These are phyloP conservation scores for Flaveria ramosissima DNA, from an alignment of 129 eudicot species.

Conservation along the genomic window DNA sequence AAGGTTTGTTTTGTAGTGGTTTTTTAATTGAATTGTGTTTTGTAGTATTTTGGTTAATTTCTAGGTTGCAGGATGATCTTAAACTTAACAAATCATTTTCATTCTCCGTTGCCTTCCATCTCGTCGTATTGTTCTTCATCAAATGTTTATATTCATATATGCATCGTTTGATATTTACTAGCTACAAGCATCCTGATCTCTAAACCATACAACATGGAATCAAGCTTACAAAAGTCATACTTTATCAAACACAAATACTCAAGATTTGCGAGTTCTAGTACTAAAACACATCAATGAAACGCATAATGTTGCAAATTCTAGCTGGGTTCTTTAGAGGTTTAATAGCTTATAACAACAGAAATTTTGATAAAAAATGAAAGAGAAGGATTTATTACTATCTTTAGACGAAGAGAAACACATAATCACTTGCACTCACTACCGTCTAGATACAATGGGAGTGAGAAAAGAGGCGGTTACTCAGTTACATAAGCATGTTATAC, in stretches of 20 bases:
- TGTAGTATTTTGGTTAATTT: constrained; percentile 38
- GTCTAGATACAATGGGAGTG: no score
- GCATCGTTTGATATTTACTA: background rate
- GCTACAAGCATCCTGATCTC: constrained; percentile 8
- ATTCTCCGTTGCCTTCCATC: constrained; percentile 12
- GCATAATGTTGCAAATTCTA: no score
- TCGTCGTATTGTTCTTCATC: constrained; percentile 10
- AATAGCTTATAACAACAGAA: no score
- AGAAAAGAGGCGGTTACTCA: no score
- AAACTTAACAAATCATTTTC: constrained; percentile 32
- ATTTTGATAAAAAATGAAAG: no score
- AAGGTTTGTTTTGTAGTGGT: constrained; percentile 27
- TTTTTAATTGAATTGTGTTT: constrained; percentile 33
- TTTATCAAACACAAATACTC: background rate
- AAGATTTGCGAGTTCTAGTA: background rate
- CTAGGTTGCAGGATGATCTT: constrained; percentile 38
- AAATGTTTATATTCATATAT: background rate
- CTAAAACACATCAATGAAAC: background rate
- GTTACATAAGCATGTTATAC: no score
- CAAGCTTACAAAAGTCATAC: background rate
- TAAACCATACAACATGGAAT: background rate
- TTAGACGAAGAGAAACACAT: no score
- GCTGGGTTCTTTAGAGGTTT: no score
- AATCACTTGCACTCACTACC: no score
- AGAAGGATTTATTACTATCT: no score